A percentile compares a stretch with the other conserved stretches of the same genome.
phyloP scores from a whole-genome alignment of 805 yeast genomes.

The Candida xiaguanensis region DNA sequence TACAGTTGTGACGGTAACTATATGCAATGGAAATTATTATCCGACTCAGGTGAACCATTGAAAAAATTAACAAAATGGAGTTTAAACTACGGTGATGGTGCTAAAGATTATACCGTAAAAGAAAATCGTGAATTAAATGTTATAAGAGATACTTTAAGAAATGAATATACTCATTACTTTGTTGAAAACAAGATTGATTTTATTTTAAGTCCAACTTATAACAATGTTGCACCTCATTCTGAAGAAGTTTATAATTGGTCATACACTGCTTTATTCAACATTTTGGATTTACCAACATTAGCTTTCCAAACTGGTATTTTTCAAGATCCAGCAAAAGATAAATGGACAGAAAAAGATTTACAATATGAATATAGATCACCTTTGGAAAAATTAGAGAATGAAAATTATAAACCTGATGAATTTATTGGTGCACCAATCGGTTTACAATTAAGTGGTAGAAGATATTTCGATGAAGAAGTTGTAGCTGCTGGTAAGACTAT shows the following conservation, averaged over 20 bases:
- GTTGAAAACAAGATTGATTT: conserved; percentile 57
- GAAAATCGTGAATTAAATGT: conserved; percentile 56
- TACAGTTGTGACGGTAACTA: conserved; percentile 69
- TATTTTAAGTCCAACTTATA: conserved; percentile 64
- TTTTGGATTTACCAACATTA: conserved; percentile 68
- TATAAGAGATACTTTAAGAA: conserved; percentile 56
- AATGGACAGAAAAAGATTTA: conserved; percentile 35
- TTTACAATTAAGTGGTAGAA: conserved; percentile 50
- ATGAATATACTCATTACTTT: conserved; percentile 52
- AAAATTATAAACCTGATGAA: conserved; percentile 44
- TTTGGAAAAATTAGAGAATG: conserved; percentile 47
- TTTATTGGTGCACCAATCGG: conserved; percentile 54
- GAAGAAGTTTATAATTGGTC: conserved; percentile 72
- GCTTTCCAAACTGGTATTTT: conserved; percentile 59
- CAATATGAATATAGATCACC: conserved; percentile 40
- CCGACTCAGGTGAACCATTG: conserved; percentile 68
- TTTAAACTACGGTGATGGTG: conserved; percentile 57
- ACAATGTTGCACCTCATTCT: conserved; percentile 67
- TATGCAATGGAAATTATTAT: conserved; percentile 49
- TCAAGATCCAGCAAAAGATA: conserved; percentile 54
- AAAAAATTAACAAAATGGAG: conserved; percentile 61
- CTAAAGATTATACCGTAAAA: conserved; percentile 38
- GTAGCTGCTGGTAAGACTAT: conserved; percentile 45
- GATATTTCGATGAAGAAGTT: conserved; percentile 57
- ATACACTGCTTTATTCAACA: conserved; percentile 71